These are phyloP conservation scores for Ilex asprella DNA, from an alignment of 257 asterid species.

Conservation along the genomic window DNA sequence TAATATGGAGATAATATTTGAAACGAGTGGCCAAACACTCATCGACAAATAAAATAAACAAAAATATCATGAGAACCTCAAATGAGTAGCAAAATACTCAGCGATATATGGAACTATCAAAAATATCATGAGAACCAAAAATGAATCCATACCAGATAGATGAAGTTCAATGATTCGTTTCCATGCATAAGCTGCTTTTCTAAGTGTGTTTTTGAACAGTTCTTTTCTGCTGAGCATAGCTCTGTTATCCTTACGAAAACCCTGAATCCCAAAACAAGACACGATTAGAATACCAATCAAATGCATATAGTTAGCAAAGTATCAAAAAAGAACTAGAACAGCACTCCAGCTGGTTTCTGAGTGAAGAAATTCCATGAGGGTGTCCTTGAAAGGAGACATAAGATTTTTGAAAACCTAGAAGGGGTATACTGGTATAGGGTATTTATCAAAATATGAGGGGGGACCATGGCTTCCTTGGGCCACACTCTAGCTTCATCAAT, in stretches of 20 bases:
- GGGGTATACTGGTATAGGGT: no score
- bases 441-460: no score
- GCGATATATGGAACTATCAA: background rate
- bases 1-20: background rate
- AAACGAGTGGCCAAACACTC: background rate
- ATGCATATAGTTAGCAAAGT: no score
- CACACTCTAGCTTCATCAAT: no score
- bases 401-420: no score
- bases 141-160: constrained; percentile 42
- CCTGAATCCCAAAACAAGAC: constrained; percentile 35
- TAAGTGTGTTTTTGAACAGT: constrained; percentile 81
- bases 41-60: background rate
- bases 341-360: background rate
- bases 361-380: background rate
- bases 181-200: constrained; percentile 88
- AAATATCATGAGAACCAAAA: background rate
- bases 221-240: constrained; percentile 81
- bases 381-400: background rate
- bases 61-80: background rate
- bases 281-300: background rate
- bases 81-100: background rate
- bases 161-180: constrained; percentile 65
- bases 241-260: constrained; percentile 74
- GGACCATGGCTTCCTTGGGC: no score
- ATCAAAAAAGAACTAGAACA: background rate